Evolutionary conservation across 2,329 filamentous ascomycete species (phyloP).

Genomic region (Diaporthe sp.): DNA sequence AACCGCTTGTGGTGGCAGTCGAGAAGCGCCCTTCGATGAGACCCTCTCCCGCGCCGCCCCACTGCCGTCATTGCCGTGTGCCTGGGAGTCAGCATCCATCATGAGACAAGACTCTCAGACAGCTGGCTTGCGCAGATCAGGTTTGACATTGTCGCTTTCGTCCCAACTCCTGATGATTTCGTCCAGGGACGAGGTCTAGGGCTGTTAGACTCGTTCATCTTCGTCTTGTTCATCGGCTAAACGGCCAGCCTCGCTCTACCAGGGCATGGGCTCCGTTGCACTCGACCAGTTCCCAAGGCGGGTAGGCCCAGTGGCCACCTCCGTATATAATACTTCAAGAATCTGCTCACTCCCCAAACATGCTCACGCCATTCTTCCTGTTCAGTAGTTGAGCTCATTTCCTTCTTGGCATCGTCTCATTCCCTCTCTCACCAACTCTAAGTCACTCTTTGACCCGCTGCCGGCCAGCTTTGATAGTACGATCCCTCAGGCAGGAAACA

Average conservation of each 20-base stretch:
- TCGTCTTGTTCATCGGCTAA: conserved; percentile 2
- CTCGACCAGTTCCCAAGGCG: background rate
- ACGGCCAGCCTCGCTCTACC: conserved; percentile 17
- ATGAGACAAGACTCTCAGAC: conserved; percentile 23
- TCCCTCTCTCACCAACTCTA: conserved; percentile 20
- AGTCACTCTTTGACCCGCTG: conserved; percentile 36
- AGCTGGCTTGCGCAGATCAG: conserved; percentile 11
- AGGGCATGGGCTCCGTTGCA: background rate
- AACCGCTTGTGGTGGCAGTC: conserved; percentile 24
- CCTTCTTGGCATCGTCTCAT: conserved; percentile 19
- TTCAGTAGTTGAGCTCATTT: conserved; percentile 33
- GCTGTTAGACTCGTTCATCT: conserved; percentile 13
- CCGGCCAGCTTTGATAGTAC: conserved; percentile 36
- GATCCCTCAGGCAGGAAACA: conserved; percentile 23
- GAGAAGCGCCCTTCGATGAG: conserved; percentile 24
- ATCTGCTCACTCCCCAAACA: conserved; percentile 33
- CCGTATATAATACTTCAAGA: conserved; percentile 34
- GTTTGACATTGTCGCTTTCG: conserved; percentile 28
- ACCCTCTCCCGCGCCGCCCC: conserved; percentile 13
- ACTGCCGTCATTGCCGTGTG: conserved; percentile 23
- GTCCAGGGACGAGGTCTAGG: conserved; percentile 16
- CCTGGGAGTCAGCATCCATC: conserved; percentile 23
- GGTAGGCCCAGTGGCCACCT: background rate
- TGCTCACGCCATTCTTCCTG: conserved; percentile 36
- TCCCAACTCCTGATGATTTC: conserved; percentile 24